phyloP scores from a whole-genome alignment of 331 rosid genomes.

The Quercus phellos region DNA sequence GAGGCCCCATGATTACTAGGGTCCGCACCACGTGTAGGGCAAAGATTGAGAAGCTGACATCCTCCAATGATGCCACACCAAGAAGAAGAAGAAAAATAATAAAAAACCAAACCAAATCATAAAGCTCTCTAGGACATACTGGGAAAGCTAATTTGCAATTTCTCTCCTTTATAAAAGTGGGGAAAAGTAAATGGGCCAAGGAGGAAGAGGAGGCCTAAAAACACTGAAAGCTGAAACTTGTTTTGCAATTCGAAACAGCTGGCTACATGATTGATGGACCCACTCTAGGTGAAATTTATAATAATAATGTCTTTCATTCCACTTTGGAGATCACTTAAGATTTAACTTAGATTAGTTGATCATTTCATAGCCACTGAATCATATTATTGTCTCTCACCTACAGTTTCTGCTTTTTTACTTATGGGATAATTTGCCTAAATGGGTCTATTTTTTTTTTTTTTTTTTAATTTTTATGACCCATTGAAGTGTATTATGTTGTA shows the following conservation, averaged over 20 bases:
- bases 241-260: constrained; percentile 20
- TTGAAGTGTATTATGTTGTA: background rate
- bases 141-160: constrained; percentile 30
- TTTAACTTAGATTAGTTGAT: background rate
- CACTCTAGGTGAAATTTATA: background rate
- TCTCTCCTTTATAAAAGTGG: constrained; percentile 25
- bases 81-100: constrained; percentile 17
- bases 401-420: background rate
- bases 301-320: background rate
- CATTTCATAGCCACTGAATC: constrained; percentile 1
- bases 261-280: constrained; percentile 36
- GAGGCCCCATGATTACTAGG: constrained; percentile 6
- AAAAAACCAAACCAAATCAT: background rate
- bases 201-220: background rate
- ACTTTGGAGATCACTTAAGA: background rate
- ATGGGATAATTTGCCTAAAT: background rate
- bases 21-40: constrained; percentile 28
- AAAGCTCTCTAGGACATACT: constrained; percentile 27
- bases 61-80: constrained; percentile 23
- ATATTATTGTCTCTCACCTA: background rate
- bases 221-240: constrained; percentile 31
- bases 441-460: no score
- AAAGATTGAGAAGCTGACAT: constrained; percentile 30
- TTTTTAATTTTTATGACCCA: background rate
- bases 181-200: constrained; percentile 5